Evolutionary conservation across 2,329 filamentous ascomycete genomes (phyloP), one percentile per base, ranked within the genome.

Genomic region (Microcyclospora tardicrescens): DNA sequence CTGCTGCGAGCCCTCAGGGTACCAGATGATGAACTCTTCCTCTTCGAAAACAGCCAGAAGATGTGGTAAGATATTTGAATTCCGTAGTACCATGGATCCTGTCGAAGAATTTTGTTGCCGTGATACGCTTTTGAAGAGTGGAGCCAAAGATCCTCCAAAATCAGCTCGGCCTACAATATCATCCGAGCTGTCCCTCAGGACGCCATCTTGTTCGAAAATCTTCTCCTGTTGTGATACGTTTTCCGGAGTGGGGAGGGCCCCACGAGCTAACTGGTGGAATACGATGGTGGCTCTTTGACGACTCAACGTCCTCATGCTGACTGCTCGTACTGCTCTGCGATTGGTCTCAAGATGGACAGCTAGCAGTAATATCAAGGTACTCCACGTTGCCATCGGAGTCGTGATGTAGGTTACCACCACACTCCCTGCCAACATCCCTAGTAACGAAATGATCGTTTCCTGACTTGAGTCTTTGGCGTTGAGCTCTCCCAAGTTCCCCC

Each of bases 381-480:
- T 66, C 75, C 85, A 87, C 29, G 91, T 93, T 9, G 79, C 75
- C 11, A 68, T 59, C 40, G 78, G 76, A 35, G 79, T 76, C 37
- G 81, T 75, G 15, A 95, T 75, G 45, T 74, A 67, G 28, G 81
- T 81, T 13, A 96, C 83, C 11, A 94, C 77, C 2, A 93, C 43
- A 35, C 80, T 91, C 1, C 91, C 91, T 11, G 73, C 75, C 65
- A 94, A 69, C 74, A 96, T 86, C 2, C 91, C 91, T 28, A 94
- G 45, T 16, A 96, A 68, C 2, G 84, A 89, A 40, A 98, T 84
- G 14, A 94, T 77, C 0, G 89, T 96, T 62, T 96, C 91, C 63
- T 96, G 91, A 48, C 84, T 93, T 10, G 86, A 86, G 58, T 96
- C 89, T 72, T 94, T 79, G 40, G 89, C 87, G 62, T 95, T 96